Conservation (phyloP, 495 filamentous ascomycete species). For the Neurospora africana region DNA sequence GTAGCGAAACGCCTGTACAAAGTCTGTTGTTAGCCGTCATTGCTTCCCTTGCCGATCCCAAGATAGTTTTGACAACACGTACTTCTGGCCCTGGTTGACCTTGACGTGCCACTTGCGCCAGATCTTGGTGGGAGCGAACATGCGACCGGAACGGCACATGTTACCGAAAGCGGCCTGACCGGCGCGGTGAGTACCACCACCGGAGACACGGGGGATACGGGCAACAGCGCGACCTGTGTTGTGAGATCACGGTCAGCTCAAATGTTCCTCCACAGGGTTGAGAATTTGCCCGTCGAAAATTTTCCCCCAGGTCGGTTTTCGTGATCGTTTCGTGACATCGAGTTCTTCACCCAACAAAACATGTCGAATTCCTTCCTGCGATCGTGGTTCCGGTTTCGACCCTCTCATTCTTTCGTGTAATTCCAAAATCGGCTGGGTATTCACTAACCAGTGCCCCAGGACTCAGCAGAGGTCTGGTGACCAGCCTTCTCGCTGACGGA, state of each 20-base stretch:
- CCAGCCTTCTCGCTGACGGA: constrained; percentile 99
- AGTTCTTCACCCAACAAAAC: not conserved
- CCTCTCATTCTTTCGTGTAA: constrained; percentile 1
- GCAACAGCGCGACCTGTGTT: constrained; percentile 87
- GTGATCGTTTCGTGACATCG: not conserved
- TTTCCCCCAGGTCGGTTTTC: not conserved
- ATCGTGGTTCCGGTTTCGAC: not conserved
- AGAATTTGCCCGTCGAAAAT: not conserved
- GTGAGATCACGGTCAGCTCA: constrained; percentile 15
- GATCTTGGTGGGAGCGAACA: constrained; percentile 99
- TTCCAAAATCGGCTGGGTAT: constrained; percentile 4
- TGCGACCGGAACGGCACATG: constrained; percentile 98
- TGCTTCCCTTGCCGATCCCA: constrained; percentile 5
- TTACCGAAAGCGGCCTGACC: constrained; percentile 99
- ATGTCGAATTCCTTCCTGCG: constrained; percentile 1
- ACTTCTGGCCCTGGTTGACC: constrained; percentile 97
- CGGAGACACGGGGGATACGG: constrained; percentile 99
- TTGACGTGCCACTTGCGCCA: constrained; percentile 99
- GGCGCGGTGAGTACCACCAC: constrained; percentile 99
- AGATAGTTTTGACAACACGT: constrained; percentile 20
- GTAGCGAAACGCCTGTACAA: constrained; percentile 79
- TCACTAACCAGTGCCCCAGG: constrained; percentile 97
- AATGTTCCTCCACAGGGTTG: not conserved
- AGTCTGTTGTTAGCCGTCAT: not conserved
- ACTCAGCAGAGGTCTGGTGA: constrained; percentile 99